Percentiles rank a stretch among this genome's conserved stretches.
Evolutionary conservation across 1,284 basidiomycete species (phyloP).

Genomic region (Mycosarcoma mackinlayi): DNA sequence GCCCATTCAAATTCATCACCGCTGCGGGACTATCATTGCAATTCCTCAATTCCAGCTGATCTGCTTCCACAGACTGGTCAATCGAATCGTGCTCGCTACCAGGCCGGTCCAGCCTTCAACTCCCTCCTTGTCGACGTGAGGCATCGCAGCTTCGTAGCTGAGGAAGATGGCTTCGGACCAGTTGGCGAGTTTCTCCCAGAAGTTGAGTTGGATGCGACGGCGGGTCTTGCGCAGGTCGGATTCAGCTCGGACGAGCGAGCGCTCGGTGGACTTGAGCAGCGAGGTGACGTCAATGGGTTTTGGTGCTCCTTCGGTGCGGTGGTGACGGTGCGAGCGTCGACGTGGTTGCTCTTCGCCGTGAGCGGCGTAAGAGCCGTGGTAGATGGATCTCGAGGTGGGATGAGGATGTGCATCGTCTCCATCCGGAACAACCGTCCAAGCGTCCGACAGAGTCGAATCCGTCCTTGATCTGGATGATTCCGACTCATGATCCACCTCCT

Average conservation of each 20-base stretch:
- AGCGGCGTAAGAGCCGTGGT: not conserved
- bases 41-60: conserved; percentile 19
- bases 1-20: too few species aligned
- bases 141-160: conserved; percentile 44
- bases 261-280: conserved; percentile 28
- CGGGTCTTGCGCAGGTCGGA: conserved; percentile 24
- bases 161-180: conserved; percentile 45
- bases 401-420: conserved; percentile 9
- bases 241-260: conserved; percentile 35
- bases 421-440: conserved; percentile 29
- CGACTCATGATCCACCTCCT: not conserved
- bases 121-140: conserved; percentile 47
- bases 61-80: conserved; percentile 35
- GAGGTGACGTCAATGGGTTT: conserved; percentile 8
- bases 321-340: not conserved
- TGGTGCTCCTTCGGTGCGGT: not conserved
- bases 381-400: conserved; percentile 1
- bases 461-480: not conserved
- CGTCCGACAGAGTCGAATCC: conserved; percentile 11
- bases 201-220: conserved; percentile 18
- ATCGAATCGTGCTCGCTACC: conserved; percentile 38
- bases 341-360: not conserved
- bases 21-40: too few species aligned
- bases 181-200: conserved; percentile 37
- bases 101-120: conserved; percentile 48